Percentiles rank a stretch among this genome's conserved stretches.
These are phyloP conservation scores for Neoboletus brunneissimus DNA, from an alignment of 768 basidiomycete species.

Conservation along the genomic window DNA sequence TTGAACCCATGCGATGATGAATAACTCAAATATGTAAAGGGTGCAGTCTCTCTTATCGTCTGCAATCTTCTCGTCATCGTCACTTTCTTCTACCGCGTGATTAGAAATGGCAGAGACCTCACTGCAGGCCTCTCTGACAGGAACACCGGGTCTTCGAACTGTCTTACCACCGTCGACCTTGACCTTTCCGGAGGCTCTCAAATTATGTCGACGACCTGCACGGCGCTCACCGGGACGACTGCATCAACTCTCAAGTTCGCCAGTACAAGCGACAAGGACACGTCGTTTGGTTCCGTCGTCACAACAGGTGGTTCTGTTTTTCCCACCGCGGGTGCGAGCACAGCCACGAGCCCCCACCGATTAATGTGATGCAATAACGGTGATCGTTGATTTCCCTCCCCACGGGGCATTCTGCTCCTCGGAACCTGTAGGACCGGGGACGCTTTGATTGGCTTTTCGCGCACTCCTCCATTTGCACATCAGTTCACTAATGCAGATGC, in stretches of 20 bases:
- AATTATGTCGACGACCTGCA: background rate
- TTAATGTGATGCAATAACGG: background rate
- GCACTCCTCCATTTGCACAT: background rate
- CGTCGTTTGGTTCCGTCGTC: background rate
- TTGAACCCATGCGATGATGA: background rate
- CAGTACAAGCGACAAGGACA: background rate
- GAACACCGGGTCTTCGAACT: background rate
- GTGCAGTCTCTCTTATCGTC: constrained; percentile 38
- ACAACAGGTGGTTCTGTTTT: background rate
- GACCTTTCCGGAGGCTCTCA: constrained; percentile 7
- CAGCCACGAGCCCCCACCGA: background rate
- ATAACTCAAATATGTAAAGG: constrained; percentile 18
- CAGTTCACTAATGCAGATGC: background rate
- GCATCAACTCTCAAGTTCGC: constrained; percentile 4
- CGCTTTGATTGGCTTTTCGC: background rate
- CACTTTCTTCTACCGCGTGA: constrained; percentile 31
- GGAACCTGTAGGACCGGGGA: background rate
- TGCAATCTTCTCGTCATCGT: constrained; percentile 43
- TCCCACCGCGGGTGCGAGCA: background rate
- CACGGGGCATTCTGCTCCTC: background rate
- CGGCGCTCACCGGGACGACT: constrained; percentile 1
- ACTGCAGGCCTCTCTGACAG: constrained; percentile 3
- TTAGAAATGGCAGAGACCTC: constrained; percentile 10
- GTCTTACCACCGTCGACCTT: constrained; percentile 29
- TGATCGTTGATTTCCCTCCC: background rate